A percentile compares a stretch with the other conserved stretches of the same genome.
Conservation (phyloP, 2,329 filamentous ascomycete genomes). For the Ophiostoma sp. region DNA sequence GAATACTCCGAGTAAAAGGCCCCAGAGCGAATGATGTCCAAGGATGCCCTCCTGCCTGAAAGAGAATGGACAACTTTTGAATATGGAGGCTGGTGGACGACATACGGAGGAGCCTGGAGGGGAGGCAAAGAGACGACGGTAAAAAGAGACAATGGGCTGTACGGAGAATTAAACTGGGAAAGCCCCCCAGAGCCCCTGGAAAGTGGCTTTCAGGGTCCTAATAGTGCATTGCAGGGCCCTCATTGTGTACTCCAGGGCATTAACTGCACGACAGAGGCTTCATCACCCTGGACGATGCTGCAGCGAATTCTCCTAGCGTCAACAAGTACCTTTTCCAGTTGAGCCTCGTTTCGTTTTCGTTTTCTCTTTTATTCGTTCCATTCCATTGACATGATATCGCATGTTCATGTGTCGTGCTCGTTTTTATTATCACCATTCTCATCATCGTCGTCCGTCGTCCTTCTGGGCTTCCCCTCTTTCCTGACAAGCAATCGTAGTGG, state of each 20-base stretch:
- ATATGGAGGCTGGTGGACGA: background rate
- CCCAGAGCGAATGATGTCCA: background rate
- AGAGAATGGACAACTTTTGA: background rate
- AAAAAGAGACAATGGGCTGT: background rate
- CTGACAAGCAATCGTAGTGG: background rate
- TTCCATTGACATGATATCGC: background rate
- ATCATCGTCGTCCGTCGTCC: background rate
- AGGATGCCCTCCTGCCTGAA: constrained; percentile 1
- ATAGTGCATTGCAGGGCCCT: background rate
- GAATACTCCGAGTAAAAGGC: background rate
- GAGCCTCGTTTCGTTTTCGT: too few relatives aligned
- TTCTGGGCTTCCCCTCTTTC: background rate
- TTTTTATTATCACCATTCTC: too few relatives aligned
- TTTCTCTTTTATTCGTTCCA: too few relatives aligned
- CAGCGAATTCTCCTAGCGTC: background rate
- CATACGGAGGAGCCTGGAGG: background rate
- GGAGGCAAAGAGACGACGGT: background rate
- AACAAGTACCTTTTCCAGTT: background rate
- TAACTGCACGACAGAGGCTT: background rate
- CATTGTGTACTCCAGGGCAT: background rate
- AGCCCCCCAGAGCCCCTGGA: background rate
- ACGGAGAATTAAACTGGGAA: background rate
- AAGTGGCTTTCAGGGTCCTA: background rate
- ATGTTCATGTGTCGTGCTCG: too few relatives aligned
- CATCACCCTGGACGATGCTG: background rate